Base-by-base conservation (phyloP, 2,329 filamentous ascomycete genomes). In the Fusarium liriodendri region DNA sequence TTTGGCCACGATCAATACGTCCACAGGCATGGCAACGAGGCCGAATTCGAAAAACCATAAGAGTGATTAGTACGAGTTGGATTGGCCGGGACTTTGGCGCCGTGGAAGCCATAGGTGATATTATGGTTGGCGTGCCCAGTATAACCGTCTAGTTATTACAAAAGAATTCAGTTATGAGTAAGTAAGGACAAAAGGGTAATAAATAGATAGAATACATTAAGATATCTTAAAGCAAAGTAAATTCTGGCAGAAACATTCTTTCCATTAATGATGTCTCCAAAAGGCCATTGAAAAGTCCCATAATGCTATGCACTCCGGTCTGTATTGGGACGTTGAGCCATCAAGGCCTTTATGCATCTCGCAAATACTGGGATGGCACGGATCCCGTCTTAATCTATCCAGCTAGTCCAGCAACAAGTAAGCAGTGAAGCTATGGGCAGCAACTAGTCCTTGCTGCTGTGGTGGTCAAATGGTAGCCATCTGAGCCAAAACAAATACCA, bases 1-100 rank as follows among this genome's bases (percentile, higher is more conserved):
- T 3, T 61, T 69, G 13, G 69, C 64, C 42, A 73, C 66, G 42
- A 64, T 79, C 29, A 78, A 79, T 50, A 70, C 55, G 8, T 58
- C 38, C 2, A 68, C 77, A 2, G 77, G 77, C 37, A 69, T 75
- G 62, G 72, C 25, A 16, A 47, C 42, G 7, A 47, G 42, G 8
- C 25, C 42, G 4, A 25, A 9, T 7, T 9, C 7, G 20, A 6
- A 20, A 25, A 47, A 25, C 42, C 14, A 47, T 16, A 47, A 25
- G 20, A 22, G 2, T 10, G 29, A 29, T 2, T 9, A 2, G 29
- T 29, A 29, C 8, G 40, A 25, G 20, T 45, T 45, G 42, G 42
- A 45, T 25, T 7, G 2, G 20, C 5, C 25, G 42, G 13, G 13
- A 45, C 42, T 45, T 45, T 25, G 20, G 20, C 7, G 13, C 20